Conservation (phyloP, 352 stramenopile genomes). For the Thalassiosira mediterranea region DNA sequence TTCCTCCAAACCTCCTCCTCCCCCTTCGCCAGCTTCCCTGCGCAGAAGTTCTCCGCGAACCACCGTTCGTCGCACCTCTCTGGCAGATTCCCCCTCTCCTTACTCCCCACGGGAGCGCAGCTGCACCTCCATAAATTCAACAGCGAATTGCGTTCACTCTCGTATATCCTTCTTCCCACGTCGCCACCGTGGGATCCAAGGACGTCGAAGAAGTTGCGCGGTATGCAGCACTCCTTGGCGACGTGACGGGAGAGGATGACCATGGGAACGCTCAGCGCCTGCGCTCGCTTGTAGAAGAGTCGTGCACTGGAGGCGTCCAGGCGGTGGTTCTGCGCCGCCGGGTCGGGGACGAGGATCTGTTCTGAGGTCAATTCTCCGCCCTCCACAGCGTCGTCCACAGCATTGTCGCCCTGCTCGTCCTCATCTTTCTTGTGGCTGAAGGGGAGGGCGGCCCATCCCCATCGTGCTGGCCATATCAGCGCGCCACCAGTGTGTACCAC, state of each 20-base stretch:
- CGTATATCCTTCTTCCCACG: conserved; percentile 47
- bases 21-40: conserved; percentile 26
- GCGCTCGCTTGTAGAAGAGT: conserved; percentile 45
- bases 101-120: conserved; percentile 28
- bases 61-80: conserved; percentile 51
- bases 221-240: conserved; percentile 52
- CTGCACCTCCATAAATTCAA: conserved; percentile 52
- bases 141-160: conserved; percentile 47
- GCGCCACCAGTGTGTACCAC: conserved; percentile 54
- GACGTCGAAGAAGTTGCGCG: conserved; percentile 51
- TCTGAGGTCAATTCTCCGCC: conserved; percentile 26
- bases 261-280: conserved; percentile 53
- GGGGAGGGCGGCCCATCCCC: conserved; percentile 30
- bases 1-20: conserved; percentile 54
- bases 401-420: background rate
- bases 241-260: conserved; percentile 51
- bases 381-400: conserved; percentile 5
- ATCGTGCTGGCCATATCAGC: conserved; percentile 44
- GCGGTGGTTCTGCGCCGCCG: conserved; percentile 50
- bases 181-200: conserved; percentile 39
- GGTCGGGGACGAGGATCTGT: conserved; percentile 49
- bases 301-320: conserved; percentile 37
- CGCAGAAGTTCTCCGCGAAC: conserved; percentile 61
- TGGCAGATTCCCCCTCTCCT: conserved; percentile 44
- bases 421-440: background rate